phyloP scores from a whole-genome alignment of 1,139 yeast species.

The Torulaspora globosa region DNA sequence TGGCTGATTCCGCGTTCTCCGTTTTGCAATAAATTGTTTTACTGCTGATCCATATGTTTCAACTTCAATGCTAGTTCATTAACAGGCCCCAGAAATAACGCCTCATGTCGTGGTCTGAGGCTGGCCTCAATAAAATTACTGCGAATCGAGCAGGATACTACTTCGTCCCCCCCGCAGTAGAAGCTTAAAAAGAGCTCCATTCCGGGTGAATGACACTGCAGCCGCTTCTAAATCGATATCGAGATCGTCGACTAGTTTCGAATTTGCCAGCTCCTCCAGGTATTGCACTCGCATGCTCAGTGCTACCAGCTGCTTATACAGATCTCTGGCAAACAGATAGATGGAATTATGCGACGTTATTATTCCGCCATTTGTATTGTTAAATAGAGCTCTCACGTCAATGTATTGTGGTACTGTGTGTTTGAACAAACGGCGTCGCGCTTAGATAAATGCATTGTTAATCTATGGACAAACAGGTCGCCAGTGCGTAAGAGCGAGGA shows the following conservation, averaged over 20 bases:
- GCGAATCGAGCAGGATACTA: constrained; percentile 18
- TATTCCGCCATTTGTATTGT: constrained; percentile 18
- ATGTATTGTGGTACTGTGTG: constrained; percentile 45
- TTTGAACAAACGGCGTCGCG: constrained; percentile 29
- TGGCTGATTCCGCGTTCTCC: constrained; percentile 23
- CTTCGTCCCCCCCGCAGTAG: constrained; percentile 17
- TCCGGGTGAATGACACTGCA: constrained; percentile 19
- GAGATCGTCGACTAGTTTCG: constrained; percentile 18
- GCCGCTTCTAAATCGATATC: constrained; percentile 25
- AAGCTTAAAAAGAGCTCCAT: constrained; percentile 16
- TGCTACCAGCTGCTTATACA: constrained; percentile 20
- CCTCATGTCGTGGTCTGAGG: constrained; percentile 3
- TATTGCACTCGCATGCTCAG: constrained; percentile 18
- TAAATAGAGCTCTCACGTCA: constrained; percentile 28
- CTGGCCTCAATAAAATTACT: constrained; percentile 8
- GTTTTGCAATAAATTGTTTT: constrained; percentile 18
- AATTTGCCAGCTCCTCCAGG: constrained; percentile 18
- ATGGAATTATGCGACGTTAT: constrained; percentile 21
- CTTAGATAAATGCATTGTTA: neutral
- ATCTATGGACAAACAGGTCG: neutral
- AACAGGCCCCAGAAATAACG: constrained; percentile 12
- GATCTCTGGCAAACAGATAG: constrained; percentile 29
- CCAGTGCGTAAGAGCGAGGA: neutral
- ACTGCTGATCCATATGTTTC: constrained; percentile 10
- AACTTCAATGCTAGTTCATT: constrained; percentile 9